Conservation (phyloP, 2,329 filamentous ascomycete species). For the Ceratocystis lukuohia region DNA sequence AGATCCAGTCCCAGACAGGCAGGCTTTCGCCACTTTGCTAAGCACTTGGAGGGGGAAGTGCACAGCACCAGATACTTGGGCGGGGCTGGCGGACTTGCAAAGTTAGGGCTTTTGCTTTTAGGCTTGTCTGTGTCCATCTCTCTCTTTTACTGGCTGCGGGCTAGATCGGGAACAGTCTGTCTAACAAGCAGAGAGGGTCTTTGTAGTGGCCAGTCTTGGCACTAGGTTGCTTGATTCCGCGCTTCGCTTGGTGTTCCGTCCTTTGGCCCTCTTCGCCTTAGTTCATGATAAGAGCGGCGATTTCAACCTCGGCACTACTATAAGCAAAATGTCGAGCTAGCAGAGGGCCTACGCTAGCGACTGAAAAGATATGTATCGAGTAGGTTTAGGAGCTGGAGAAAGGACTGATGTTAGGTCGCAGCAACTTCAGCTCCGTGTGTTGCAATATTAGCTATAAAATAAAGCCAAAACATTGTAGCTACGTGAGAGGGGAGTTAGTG, state of each 20-base stretch:
- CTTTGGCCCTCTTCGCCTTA: not conserved
- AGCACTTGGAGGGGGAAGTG: not conserved
- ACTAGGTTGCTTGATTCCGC: not conserved
- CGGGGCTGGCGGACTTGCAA: not conserved
- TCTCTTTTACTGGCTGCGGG: not conserved
- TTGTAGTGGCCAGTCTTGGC: not conserved
- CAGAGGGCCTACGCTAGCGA: not conserved
- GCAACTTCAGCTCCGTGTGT: no score
- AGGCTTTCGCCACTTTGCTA: not conserved
- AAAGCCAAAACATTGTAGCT: no score
- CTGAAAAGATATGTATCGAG: not conserved
- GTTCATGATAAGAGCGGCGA: not conserved
- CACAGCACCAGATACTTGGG: not conserved
- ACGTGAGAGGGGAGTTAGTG: no score
- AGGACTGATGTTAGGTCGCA: not conserved
- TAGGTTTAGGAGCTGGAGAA: not conserved
- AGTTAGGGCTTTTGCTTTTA: not conserved
- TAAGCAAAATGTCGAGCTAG: not conserved
- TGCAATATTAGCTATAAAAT: no score
- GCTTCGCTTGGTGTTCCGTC: not conserved
- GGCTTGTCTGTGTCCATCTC: not conserved
- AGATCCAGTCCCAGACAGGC: not conserved
- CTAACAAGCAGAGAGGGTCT: conserved; percentile 1
- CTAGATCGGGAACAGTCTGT: not conserved
- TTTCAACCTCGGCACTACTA: not conserved